Percentiles rank a stretch among this genome's conserved stretches.
Conservation (phyloP, 2,329 filamentous ascomycete genomes). For the Tolypocladium guangdongense region DNA sequence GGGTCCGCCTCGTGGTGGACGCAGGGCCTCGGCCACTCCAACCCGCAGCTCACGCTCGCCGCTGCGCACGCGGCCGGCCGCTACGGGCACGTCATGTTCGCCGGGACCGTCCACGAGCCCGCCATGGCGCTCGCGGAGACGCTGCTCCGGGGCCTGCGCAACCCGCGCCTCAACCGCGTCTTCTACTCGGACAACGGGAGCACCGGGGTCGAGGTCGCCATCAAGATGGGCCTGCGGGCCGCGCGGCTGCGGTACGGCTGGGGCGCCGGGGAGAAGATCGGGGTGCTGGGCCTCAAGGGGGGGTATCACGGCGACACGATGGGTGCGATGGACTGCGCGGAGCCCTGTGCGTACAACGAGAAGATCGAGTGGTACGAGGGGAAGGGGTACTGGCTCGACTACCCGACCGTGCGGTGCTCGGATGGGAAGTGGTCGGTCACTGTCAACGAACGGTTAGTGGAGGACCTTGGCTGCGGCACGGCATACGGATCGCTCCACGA, state of each 20-base stretch:
- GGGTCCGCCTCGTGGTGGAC: constrained; percentile 90
- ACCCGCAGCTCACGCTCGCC: constrained; percentile 57
- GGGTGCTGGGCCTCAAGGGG: constrained; percentile 64
- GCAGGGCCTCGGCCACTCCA: constrained; percentile 74
- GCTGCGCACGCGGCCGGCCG: constrained; percentile 73
- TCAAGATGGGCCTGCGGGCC: constrained; percentile 75
- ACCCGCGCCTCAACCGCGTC: constrained; percentile 55
- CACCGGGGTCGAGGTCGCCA: constrained; percentile 71
- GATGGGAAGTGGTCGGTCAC: constrained; percentile 56
- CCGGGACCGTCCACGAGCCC: constrained; percentile 67
- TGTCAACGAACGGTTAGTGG: constrained; percentile 36
- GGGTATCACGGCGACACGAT: constrained; percentile 85
- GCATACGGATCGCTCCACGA: constrained; percentile 37
- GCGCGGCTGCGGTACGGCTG: constrained; percentile 56
- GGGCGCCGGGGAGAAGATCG: constrained; percentile 46
- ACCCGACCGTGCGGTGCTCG: constrained; percentile 58
- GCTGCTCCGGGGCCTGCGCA: constrained; percentile 48
- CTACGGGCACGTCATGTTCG: constrained; percentile 86
- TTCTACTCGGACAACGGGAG: constrained; percentile 82
- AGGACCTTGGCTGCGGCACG: constrained; percentile 30
- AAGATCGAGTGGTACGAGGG: constrained; percentile 81
- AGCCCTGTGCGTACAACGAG: constrained; percentile 67
- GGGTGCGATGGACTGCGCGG: constrained; percentile 75
- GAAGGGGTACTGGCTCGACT: constrained; percentile 72
- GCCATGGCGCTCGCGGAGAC: constrained; percentile 58